A percentile compares a stretch with the other conserved stretches of the same genome.
phyloP scores from a whole-genome alignment of 2,329 filamentous ascomycete genomes.

The Monosporascus sp. region DNA sequence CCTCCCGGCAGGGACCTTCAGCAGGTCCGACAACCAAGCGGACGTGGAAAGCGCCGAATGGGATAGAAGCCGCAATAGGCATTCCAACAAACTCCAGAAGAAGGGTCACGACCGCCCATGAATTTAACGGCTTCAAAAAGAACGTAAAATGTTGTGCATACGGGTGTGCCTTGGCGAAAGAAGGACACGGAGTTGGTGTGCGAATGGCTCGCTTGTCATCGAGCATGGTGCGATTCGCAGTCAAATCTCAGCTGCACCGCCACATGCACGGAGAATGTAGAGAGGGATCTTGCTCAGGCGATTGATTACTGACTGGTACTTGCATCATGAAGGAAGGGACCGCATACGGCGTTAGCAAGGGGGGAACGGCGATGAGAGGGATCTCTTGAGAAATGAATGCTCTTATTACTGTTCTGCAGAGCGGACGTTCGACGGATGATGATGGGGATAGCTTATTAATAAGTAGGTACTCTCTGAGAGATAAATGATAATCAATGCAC shows the following conservation, averaged over 20 bases:
- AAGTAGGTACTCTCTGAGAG: background rate
- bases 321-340: background rate
- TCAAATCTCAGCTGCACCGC: background rate
- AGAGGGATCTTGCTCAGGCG: background rate
- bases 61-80: slow-evolving; percentile 5
- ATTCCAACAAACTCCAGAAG: slow-evolving; percentile 14
- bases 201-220: background rate
- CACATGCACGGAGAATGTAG: background rate
- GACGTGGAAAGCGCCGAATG: slow-evolving; percentile 13
- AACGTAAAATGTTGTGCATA: background rate
- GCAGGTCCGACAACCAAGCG: slow-evolving; percentile 12
- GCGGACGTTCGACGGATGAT: background rate
- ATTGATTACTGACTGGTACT: background rate
- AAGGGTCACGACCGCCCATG: slow-evolving; percentile 13
- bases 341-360: background rate
- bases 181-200: background rate
- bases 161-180: background rate
- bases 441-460: background rate
- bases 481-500: background rate
- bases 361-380: background rate
- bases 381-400: background rate
- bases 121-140: background rate
- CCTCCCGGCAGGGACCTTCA: slow-evolving; percentile 24
- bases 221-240: background rate
- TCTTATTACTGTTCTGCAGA: background rate